These are phyloP conservation scores for Solanum sitiens DNA, from an alignment of 257 asterid genomes.

Conservation along the genomic window DNA sequence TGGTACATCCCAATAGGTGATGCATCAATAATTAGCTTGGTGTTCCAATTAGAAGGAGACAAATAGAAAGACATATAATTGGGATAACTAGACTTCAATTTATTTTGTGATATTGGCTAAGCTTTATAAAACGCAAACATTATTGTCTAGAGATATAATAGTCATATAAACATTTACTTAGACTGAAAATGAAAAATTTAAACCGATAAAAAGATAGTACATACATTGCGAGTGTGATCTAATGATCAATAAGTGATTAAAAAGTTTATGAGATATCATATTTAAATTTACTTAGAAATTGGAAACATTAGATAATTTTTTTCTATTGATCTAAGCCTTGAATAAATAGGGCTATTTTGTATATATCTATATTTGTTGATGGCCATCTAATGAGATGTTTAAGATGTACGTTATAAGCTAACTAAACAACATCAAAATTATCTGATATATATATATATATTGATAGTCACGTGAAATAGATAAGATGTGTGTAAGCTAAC, in stretches of 20 bases:
- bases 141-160: not conserved
- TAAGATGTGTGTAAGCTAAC: not conserved
- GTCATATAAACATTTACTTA: not conserved
- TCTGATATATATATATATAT: accelerated
- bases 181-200: not conserved
- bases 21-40: not conserved
- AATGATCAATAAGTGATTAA: not conserved
- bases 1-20: not conserved
- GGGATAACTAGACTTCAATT: not conserved
- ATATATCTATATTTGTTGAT: not conserved
- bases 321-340: accelerated
- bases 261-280: too few relatives aligned
- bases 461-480: not conserved
- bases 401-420: not conserved
- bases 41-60: not conserved
- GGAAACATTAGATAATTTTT: not conserved
- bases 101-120: not conserved
- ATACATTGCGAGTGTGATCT: not conserved
- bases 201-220: not conserved
- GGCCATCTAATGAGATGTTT: not conserved
- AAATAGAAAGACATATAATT: not conserved
- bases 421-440: not conserved
- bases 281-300: too few relatives aligned
- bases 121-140: not conserved
- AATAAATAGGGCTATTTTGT: not conserved